phyloP scores from a whole-genome alignment of 2,329 filamentous ascomycete genomes.

The Plectosphaerella sp. region DNA sequence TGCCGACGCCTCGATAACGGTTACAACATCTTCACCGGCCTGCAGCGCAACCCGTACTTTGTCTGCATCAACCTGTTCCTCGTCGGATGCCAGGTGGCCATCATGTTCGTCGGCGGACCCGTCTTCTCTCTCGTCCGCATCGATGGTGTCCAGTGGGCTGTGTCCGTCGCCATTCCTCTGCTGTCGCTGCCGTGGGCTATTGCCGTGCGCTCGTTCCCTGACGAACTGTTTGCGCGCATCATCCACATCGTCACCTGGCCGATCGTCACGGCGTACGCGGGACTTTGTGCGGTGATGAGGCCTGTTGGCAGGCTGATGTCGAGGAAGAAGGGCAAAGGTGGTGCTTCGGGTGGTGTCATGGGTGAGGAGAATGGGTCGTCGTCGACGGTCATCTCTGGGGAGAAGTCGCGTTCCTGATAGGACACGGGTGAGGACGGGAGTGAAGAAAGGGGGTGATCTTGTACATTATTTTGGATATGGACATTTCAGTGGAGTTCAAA shows the following conservation, averaged over 20 bases:
- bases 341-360: not conserved
- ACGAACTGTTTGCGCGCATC: slow-evolving; percentile 31
- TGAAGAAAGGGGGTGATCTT: too few relatives aligned
- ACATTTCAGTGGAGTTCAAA: too few relatives aligned
- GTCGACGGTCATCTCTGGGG: not conserved
- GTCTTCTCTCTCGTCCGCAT: slow-evolving; percentile 45
- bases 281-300: not conserved
- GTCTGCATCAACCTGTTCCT: slow-evolving; percentile 53
- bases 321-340: not conserved
- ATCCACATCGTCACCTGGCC: slow-evolving; percentile 15
- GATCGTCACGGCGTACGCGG: slow-evolving; percentile 1
- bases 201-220: slow-evolving; percentile 45
- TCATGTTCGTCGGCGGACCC: slow-evolving; percentile 52
- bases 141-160: slow-evolving; percentile 48
- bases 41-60: slow-evolving; percentile 53
- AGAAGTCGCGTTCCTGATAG: not conserved
- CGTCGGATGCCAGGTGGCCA: slow-evolving; percentile 51
- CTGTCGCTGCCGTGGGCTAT: slow-evolving; percentile 46
- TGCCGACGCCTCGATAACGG: slow-evolving; percentile 59
- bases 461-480: too few relatives aligned
- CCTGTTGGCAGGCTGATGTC: not conserved
- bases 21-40: slow-evolving; percentile 56
- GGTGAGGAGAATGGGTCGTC: not conserved
- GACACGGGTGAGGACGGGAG: too few relatives aligned
- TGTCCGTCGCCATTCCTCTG: slow-evolving; percentile 41